Evolutionary conservation across 805 yeast genomes (phyloP), one percentile per base, ranked within the genome.

Genomic region (Cyberlindnera mycetangii): DNA sequence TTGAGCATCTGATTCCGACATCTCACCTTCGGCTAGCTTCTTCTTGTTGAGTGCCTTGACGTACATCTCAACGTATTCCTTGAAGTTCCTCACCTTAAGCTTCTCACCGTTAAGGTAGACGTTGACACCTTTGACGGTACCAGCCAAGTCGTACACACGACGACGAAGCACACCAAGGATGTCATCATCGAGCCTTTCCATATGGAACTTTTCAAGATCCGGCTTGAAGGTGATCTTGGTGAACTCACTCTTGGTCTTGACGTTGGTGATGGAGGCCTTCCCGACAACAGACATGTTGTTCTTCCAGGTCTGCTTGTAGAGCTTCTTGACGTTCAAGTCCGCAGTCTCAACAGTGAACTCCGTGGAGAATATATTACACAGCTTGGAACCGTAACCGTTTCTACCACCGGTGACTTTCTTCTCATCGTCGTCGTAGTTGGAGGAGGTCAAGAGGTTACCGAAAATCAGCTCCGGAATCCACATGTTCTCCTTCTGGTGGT

Each of bases 401-500:
- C 99, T 81, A 66, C 99, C 99, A 71, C 99, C 99, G 2, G 96
- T 88, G 27, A 93, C 97, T 65, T 93, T 93, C 67, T 88, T 87
- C 60, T 93, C 87, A 51, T 92, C 79, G 64, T 93, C 99, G 64
- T 93, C 96, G 64, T 93, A 93, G 67, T 93, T 93, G 21, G 96
- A 87, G 2, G 98, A 90, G 0, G 99, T 93, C 52, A 93, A 76
- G 49, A 93, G 75, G 60, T 93, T 89, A 44, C 99, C 99, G 66
- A 93, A 93, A 56, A 93, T 93, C 68, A 93, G 76, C 67, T 93
- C 97, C 1, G 99, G 99, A 52, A 93, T 90, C 61, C 87, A 93
- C 49, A 93, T 89, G 38, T 86, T 75, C 64, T 93, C 99, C 65
- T 89, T 92, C 39, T 75, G 80, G 64, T 93, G 99, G 54, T 89